These are phyloP conservation scores for Aspergillus unguis DNA, from an alignment of 2,329 filamentous ascomycete species.

Conservation along the genomic window DNA sequence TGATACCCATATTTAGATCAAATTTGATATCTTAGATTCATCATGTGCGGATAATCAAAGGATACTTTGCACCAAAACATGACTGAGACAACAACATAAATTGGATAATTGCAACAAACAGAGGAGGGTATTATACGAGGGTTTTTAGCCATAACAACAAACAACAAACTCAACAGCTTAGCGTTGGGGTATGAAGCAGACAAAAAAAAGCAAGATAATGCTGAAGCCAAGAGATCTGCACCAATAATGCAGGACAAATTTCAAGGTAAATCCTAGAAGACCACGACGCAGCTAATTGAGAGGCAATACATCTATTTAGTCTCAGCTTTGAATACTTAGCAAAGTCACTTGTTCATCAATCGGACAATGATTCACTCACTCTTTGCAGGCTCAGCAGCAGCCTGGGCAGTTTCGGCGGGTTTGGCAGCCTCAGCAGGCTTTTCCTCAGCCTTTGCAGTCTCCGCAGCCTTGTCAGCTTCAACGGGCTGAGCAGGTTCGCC, in stretches of 20 bases:
- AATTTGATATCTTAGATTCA: conserved; percentile 1
- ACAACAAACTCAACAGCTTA: conserved; percentile 12
- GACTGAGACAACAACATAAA: background rate
- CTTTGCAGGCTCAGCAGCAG: conserved; percentile 1
- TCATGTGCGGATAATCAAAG: background rate
- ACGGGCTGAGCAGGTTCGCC: conserved; percentile 14
- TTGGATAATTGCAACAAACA: conserved; percentile 4
- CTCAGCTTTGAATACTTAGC: conserved; percentile 12
- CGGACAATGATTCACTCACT: conserved; percentile 8
- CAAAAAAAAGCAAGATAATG: background rate
- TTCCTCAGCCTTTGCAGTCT: conserved; percentile 7
- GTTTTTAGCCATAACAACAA: conserved; percentile 10
- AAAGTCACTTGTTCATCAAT: conserved; percentile 6
- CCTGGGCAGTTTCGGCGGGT: conserved; percentile 9
- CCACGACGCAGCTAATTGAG: conserved; percentile 3
- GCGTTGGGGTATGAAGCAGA: conserved; percentile 14
- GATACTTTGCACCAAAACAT: background rate
- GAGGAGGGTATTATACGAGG: conserved; percentile 19
- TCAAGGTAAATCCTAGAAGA: background rate
- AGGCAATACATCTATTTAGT: conserved; percentile 10
- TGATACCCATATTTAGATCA: conserved; percentile 10
- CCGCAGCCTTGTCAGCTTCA: conserved; percentile 15
- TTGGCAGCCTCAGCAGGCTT: conserved; percentile 12
- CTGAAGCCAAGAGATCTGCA: background rate
- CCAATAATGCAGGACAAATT: conserved; percentile 1